Evolutionary conservation across 495 filamentous ascomycete genomes (phyloP).

Genomic region (Penicillium silybi): DNA sequence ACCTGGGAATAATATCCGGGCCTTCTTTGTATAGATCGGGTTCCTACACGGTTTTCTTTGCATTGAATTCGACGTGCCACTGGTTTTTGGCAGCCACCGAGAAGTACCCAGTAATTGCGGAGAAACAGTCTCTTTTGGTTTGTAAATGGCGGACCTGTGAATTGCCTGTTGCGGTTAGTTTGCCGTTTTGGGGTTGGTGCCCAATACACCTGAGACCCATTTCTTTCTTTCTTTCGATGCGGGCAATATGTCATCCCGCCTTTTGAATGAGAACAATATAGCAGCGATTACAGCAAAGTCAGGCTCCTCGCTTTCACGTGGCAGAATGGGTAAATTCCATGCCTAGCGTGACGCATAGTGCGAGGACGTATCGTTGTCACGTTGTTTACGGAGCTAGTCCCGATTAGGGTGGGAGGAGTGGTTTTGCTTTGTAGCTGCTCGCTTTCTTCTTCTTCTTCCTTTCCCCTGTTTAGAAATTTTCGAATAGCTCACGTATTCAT

Average conservation of each 20-base stretch:
- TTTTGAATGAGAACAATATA: conserved; percentile 3
- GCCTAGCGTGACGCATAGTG: too few species aligned
- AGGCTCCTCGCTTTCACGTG: conserved; percentile 3
- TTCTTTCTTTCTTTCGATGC: not conserved
- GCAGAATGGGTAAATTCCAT: not conserved
- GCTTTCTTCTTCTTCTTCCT: too few species aligned
- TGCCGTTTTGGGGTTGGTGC: too few species aligned
- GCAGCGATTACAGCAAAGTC: conserved; percentile 4
- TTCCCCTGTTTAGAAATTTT: too few species aligned
- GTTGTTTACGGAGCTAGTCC: too few species aligned
- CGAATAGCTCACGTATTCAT: too few species aligned
- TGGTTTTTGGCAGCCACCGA: not conserved
- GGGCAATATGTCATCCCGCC: not conserved
- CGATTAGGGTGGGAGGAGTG: too few species aligned
- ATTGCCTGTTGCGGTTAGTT: too few species aligned
- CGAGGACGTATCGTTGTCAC: too few species aligned
- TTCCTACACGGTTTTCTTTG: not conserved
- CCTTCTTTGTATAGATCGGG: not conserved
- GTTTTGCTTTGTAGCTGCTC: too few species aligned
- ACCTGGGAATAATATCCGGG: not conserved
- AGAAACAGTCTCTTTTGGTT: not conserved
- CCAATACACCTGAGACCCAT: not conserved
- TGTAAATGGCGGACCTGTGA: too few species aligned
- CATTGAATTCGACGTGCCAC: not conserved
- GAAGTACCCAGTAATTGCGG: not conserved